These are phyloP conservation scores for Myxozyma melibiosi DNA, from an alignment of 805 yeast species.

Conservation along the genomic window DNA sequence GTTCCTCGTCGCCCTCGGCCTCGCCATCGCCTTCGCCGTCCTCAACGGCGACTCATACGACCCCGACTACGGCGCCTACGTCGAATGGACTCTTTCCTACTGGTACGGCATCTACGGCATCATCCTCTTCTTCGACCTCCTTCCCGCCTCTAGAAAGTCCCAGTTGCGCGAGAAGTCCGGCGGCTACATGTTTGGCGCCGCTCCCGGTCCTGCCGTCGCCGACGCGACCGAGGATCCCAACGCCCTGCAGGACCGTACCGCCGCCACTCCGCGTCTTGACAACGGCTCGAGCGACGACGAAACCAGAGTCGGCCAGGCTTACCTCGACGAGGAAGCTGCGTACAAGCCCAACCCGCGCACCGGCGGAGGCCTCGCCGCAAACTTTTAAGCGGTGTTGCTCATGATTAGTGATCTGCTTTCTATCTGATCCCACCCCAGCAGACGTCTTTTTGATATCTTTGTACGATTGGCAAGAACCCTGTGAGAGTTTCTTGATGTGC, in stretches of 20 bases:
- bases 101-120: slow-evolving; percentile 74
- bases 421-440: too few species aligned
- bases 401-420: too few species aligned
- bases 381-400: too few species aligned
- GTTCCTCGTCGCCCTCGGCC: slow-evolving; percentile 63
- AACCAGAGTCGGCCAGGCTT: not conserved
- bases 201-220: not conserved
- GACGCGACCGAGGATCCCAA: not conserved
- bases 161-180: slow-evolving; percentile 17
- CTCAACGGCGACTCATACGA: slow-evolving; percentile 44
- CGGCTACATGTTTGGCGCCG: slow-evolving; percentile 11
- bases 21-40: slow-evolving; percentile 64
- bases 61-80: slow-evolving; percentile 42
- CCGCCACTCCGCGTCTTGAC: not conserved
- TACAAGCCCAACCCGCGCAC: not conserved
- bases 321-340: not conserved
- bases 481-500: too few species aligned
- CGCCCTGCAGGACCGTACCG: too few species aligned
- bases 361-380: not conserved
- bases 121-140: slow-evolving; percentile 67
- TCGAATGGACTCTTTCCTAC: slow-evolving; percentile 88
- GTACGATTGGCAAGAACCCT: too few species aligned
- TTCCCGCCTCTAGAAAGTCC: slow-evolving; percentile 45
- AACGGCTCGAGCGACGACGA: not conserved
- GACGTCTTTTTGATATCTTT: too few species aligned